Percentiles rank a stretch among this genome's conserved stretches.
These are phyloP conservation scores for Pseudocercospora ulei DNA, from an alignment of 2,329 filamentous ascomycete genomes.

Conservation along the genomic window DNA sequence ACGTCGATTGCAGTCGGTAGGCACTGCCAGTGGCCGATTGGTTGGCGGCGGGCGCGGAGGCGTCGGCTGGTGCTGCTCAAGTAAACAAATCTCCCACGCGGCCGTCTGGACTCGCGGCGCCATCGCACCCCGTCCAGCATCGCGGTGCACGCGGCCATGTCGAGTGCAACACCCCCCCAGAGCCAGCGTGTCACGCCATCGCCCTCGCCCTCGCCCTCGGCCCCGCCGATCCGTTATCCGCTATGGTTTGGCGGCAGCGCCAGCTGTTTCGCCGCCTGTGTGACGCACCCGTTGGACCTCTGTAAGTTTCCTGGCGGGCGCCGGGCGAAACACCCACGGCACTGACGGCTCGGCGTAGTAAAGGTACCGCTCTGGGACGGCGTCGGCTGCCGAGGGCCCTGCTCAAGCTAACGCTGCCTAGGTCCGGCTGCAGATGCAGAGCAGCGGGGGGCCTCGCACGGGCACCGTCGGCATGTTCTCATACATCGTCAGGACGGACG, in stretches of 20 bases:
- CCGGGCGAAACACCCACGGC: conserved; percentile 2
- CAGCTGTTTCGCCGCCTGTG: conserved; percentile 78
- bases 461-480: conserved; percentile 78
- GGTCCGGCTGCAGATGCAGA: conserved; percentile 82
- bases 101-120: background rate
- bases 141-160: conserved; percentile 36
- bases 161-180: conserved; percentile 38
- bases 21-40: no score
- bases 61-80: conserved; percentile 1
- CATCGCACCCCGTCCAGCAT: conserved; percentile 15
- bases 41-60: background rate
- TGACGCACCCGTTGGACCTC: conserved; percentile 88
- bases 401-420: conserved; percentile 34
- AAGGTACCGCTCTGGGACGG: conserved; percentile 35
- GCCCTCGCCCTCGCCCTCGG: no score
- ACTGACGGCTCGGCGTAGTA: conserved; percentile 35
- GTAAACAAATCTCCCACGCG: background rate
- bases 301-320: conserved; percentile 48
- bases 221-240: conserved; percentile 45
- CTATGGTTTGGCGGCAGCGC: conserved; percentile 93
- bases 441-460: conserved; percentile 57
- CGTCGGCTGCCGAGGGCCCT: background rate
- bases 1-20: no score
- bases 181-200: conserved; percentile 37
- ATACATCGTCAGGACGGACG: conserved; percentile 68